phyloP scores from a whole-genome alignment of 2,329 filamentous ascomycete species.

The Penicillium italicum region DNA sequence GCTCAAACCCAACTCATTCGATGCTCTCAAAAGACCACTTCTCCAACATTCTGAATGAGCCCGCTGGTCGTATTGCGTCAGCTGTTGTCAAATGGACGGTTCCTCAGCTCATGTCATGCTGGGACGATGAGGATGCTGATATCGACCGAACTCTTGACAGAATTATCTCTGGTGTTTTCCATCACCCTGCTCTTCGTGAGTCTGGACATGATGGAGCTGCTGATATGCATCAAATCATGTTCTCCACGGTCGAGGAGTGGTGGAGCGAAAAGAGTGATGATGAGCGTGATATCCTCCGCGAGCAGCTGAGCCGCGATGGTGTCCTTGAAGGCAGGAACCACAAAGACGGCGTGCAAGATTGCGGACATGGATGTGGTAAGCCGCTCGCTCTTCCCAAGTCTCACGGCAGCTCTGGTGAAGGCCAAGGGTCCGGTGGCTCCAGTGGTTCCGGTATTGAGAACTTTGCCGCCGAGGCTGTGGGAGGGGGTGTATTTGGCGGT shows the following conservation, averaged over 20 bases:
- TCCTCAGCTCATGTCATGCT: conserved; percentile 81
- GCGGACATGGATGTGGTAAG: conserved; percentile 81
- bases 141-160: conserved; percentile 66
- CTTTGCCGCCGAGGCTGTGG: conserved; percentile 57
- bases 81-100: conserved; percentile 79
- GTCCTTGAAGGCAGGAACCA: conserved; percentile 78
- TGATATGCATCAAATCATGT: conserved; percentile 75
- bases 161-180: conserved; percentile 78
- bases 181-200: conserved; percentile 77
- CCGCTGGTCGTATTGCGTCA: conserved; percentile 77
- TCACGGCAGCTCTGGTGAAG: conserved; percentile 23
- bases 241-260: conserved; percentile 75
- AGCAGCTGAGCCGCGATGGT: conserved; percentile 72
- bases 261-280: conserved; percentile 65
- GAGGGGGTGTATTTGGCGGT: conserved; percentile 64
- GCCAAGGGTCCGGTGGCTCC: conserved; percentile 18
- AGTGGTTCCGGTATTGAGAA: conserved; percentile 44
- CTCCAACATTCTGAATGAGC: conserved; percentile 82
- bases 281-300: conserved; percentile 64
- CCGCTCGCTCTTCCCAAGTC: conserved; percentile 69
- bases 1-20: conserved; percentile 81
- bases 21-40: conserved; percentile 98
- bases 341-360: conserved; percentile 77
- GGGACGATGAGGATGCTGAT: conserved; percentile 73
- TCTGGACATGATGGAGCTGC: conserved; percentile 65